Evolutionary conservation across 257 asterid genomes (phyloP).

Genomic region (Perilla frutescens): DNA sequence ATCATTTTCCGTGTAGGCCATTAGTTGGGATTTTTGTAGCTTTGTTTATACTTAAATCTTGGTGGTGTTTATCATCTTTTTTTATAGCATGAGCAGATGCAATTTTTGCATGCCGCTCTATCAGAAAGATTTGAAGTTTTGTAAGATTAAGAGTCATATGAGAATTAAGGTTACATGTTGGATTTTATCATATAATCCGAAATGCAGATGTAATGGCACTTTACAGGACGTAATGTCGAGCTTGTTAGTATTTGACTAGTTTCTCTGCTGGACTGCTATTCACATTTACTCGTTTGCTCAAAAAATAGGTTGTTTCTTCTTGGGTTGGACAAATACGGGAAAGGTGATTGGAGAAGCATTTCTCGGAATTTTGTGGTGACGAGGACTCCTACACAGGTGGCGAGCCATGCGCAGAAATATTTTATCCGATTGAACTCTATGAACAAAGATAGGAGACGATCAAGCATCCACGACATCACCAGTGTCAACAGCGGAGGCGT

Average conservation of each 20-base stretch:
- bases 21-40: neutral
- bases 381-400: conserved; percentile 94
- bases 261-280: conserved; percentile 7
- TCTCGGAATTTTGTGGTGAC: conserved; percentile 87
- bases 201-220: neutral
- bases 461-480: conserved; percentile 94
- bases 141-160: neutral
- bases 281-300: neutral
- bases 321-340: conserved; percentile 88
- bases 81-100: neutral
- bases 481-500: conserved; percentile 67
- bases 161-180: neutral
- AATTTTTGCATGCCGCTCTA: neutral
- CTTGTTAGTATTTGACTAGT: conserved; percentile 12
- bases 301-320: conserved; percentile 78
- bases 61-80: neutral
- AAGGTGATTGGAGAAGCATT: conserved; percentile 96
- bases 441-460: conserved; percentile 88
- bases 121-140: too few species aligned
- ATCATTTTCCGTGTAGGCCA: too few species aligned
- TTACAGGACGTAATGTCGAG: neutral
- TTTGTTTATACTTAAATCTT: neutral
- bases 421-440: conserved; percentile 86
- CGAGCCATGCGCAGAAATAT: conserved; percentile 95
- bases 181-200: neutral